Conservation (phyloP, 345 rosid genomes). For the Eutrema japonicum region DNA sequence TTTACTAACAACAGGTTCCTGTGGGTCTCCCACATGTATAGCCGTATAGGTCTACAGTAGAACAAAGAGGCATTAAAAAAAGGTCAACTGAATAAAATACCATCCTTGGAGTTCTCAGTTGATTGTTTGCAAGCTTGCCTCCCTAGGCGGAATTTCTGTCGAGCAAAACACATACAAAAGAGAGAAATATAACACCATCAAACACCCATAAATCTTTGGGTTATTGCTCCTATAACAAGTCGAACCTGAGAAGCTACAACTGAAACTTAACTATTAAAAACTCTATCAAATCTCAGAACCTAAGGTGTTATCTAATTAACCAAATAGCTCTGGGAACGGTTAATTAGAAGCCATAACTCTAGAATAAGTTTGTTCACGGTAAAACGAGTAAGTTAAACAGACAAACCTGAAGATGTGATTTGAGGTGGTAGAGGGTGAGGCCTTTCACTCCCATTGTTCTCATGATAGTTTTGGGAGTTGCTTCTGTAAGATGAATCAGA, state of each 20-base stretch:
- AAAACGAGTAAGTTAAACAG: not conserved
- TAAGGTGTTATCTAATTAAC: not conserved
- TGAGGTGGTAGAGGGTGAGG: slow-evolving; percentile 89
- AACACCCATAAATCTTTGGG: not conserved
- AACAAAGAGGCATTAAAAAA: slow-evolving; percentile 22
- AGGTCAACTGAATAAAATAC: slow-evolving; percentile 44
- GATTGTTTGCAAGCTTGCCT: slow-evolving; percentile 91
- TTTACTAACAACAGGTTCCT: not conserved
- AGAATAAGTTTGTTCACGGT: not conserved
- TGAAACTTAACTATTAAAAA: slow-evolving; percentile 9
- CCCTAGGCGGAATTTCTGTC: slow-evolving; percentile 89
- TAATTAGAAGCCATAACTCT: not conserved
- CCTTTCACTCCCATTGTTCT: slow-evolving; percentile 97
- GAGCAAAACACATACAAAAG: slow-evolving; percentile 18
- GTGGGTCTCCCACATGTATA: not conserved
- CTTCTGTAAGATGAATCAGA: slow-evolving; percentile 57
- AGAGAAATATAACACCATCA: slow-evolving; percentile 19
- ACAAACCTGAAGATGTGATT: slow-evolving; percentile 90
- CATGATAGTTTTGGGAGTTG: slow-evolving; percentile 91
- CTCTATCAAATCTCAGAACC: not conserved
- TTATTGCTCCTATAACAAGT: not conserved
- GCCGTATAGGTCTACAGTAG: slow-evolving; percentile 5
- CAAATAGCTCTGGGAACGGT: not conserved
- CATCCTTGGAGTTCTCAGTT: slow-evolving; percentile 86
- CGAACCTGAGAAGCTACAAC: not conserved